Base-by-base conservation (phyloP, 495 filamentous ascomycete genomes). In the Xylaria acuta region DNA sequence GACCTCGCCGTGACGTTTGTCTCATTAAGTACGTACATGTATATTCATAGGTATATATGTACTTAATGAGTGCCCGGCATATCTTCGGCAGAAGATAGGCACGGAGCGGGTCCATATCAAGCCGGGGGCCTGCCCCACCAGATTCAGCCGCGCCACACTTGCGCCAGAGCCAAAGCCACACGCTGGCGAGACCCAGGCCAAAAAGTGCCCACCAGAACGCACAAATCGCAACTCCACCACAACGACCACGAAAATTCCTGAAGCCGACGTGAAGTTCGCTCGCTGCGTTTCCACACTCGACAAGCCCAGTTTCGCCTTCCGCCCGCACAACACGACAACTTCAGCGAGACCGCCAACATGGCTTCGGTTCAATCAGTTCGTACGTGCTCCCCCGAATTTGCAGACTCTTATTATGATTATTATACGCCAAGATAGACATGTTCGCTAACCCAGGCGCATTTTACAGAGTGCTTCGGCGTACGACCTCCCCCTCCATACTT, bases 391-490 rank as follows among this genome's bases (percentile, higher is more conserved):
- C 69, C 32, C 14, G 20, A 27, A 63, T 45, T 5, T 30, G 5
- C 30, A 64, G 8, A 51, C 30, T 34, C 22, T 12, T 14, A n/a
- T 40, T 12, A 14, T 30, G 8, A 27, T 25, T 7, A n/a, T 8
- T 18, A 20, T 7, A 34, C 16, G n/a, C 16, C 16, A 16, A 40
- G 34, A 43, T 32, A 64, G 7, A 20, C 7, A 60, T 22, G 32
- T 41, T 59, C 5, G 53, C 70, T 67, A 67, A 72, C 63, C 14
- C 20, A 14, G 34, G 34, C 20, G 58, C 62, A 47, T 32, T 56
- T 30, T 49, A n/a, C 43, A 72, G 70, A 72, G 70, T 72, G 70
- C 70, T 72, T 72, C 70, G 70, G 70, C 70, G 70, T 72, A 72
- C 70, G 70, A 67, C 51, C 36, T 30, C 60, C 60, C 38, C 60